Evolutionary conservation across 2,329 filamentous ascomycete species (phyloP), one percentile per base, ranked within the genome.

Genomic region (Fusarium gaditjirri): DNA sequence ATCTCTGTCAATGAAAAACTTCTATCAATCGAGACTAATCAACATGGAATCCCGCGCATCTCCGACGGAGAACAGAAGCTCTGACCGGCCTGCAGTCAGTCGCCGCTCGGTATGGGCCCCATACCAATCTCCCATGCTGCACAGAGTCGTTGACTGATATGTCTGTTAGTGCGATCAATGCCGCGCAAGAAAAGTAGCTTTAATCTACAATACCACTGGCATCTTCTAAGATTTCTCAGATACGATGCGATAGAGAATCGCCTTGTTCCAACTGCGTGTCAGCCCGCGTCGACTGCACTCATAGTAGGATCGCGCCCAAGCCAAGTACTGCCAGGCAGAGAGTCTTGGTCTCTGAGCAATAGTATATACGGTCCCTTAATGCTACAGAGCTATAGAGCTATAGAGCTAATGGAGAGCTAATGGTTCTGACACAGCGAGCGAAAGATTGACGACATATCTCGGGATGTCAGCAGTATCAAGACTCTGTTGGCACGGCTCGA

Each of bases 391-490:
- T 10, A 5, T 12, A 12, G 0, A 3, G 1, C 12, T 50, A 31
- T n/a, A n/a, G n/a, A n/a, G n/a, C n/a, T n/a, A n/a, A n/a, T n/a
- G n/a, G n/a, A 12, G 0, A 3, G 1, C 12, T 50, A 31, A 47
- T 17, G 3, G 2, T 11, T 25, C 4, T 25, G 6, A 8, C 21
- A n/a, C 10, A 83, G 81, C 62, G 81, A 83, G 52, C 76, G 73
- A 47, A 83, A 83, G 60, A 81, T 83, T 31, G 80, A 83, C 41
- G 73, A 75, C 4, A 81, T 81, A 43, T 78, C 74, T 46, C 75
- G 72, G 25, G 79, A 80, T 59, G 73, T 83, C 41, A 75, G 79
- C 27, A 74, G 74, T 19, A 82, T 83, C 47, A 79, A 81, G 61
- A 53, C 44, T n/a, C 43, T 77, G 8, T 44, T 77, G 2, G 56